Conservation (phyloP, 371 early-diverging fungal genomes). For the Mucor saturninus region DNA sequence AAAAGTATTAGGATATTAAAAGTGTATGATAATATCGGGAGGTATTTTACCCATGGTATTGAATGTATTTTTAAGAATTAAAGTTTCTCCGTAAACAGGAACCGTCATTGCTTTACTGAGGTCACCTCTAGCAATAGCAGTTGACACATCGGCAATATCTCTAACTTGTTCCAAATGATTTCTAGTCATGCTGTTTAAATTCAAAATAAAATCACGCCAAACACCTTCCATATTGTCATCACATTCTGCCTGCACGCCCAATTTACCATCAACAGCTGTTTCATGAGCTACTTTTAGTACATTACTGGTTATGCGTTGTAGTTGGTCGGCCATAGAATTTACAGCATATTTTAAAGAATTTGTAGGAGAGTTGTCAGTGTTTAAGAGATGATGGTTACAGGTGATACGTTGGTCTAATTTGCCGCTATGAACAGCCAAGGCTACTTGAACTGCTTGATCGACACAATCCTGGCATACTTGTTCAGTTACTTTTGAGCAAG, state of each 20-base stretch:
- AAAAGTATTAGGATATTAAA: background rate
- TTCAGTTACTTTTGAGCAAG: background rate
- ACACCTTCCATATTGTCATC: conserved; percentile 59
- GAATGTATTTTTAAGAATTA: conserved; percentile 70
- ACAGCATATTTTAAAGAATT: conserved; percentile 59
- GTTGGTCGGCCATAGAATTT: conserved; percentile 68
- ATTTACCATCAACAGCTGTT: conserved; percentile 68
- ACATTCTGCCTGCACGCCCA: conserved; percentile 62
- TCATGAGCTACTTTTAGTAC: conserved; percentile 64
- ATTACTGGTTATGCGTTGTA: conserved; percentile 59
- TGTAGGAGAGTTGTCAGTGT: conserved; percentile 25
- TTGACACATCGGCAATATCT: conserved; percentile 70
- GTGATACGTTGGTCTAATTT: conserved; percentile 53
- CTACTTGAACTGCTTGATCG: conserved; percentile 51
- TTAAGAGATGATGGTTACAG: conserved; percentile 36
- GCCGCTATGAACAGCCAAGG: conserved; percentile 56
- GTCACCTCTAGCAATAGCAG: conserved; percentile 72
- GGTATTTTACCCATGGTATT: conserved; percentile 71
- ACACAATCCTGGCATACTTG: conserved; percentile 45
- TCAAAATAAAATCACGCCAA: conserved; percentile 73
- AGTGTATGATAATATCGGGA: background rate
- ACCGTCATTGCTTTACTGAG: conserved; percentile 64
- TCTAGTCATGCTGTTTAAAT: conserved; percentile 69
- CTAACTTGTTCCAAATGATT: conserved; percentile 72
- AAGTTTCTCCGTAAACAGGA: conserved; percentile 63